Conservation (phyloP, 768 basidiomycete species). For the Artomyces pyxidatus region DNA sequence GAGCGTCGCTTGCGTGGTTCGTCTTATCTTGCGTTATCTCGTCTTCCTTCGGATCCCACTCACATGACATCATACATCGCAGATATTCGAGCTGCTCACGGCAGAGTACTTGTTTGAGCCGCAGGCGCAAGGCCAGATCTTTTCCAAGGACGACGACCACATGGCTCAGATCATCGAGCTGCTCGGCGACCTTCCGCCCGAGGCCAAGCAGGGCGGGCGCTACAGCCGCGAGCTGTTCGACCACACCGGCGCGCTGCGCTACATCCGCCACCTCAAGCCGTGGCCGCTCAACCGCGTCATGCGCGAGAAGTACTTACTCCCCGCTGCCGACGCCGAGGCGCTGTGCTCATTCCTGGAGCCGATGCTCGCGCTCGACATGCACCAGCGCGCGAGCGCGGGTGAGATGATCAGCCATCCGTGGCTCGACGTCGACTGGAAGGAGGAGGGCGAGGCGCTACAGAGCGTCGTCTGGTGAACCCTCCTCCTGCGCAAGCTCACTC, state of each 20-base stretch:
- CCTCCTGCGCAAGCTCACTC: neutral
- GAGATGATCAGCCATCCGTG: constrained; percentile 73
- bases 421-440: constrained; percentile 37
- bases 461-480: constrained; percentile 24
- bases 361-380: constrained; percentile 68
- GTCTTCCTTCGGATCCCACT: neutral
- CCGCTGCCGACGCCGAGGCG: constrained; percentile 44
- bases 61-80: neutral
- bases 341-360: constrained; percentile 65
- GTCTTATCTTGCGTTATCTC: constrained; percentile 22
- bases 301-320: constrained; percentile 80
- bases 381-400: constrained; percentile 58
- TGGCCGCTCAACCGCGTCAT: constrained; percentile 83
- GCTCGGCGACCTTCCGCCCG: constrained; percentile 66
- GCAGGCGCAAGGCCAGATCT: constrained; percentile 70
- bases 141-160: constrained; percentile 92
- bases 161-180: constrained; percentile 94
- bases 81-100: constrained; percentile 85
- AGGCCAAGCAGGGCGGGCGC: constrained; percentile 76
- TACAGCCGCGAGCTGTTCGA: constrained; percentile 85
- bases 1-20: constrained; percentile 82
- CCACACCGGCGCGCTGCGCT: constrained; percentile 52
- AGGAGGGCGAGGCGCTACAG: constrained; percentile 22
- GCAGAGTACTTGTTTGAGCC: constrained; percentile 92
- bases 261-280: constrained; percentile 65